These are phyloP conservation scores for Lepidium didymum DNA, from an alignment of 345 rosid genomes.

Conservation along the genomic window DNA sequence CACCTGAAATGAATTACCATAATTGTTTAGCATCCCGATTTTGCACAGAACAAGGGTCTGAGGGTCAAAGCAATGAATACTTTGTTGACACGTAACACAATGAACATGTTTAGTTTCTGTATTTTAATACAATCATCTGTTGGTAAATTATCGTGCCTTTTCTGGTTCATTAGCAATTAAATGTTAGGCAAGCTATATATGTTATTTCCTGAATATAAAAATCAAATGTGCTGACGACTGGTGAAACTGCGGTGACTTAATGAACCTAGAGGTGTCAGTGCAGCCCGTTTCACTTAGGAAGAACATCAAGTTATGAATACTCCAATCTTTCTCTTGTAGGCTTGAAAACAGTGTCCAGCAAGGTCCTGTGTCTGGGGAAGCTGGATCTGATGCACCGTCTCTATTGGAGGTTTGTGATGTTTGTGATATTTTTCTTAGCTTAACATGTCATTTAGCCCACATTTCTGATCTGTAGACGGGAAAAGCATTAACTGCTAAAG, in stretches of 20 bases:
- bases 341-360: constrained; percentile 74
- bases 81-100: not conserved
- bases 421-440: not conserved
- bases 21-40: not conserved
- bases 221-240: not conserved
- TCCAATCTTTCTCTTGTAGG: constrained; percentile 33
- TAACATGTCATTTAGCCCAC: constrained; percentile 3
- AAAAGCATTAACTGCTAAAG: constrained; percentile 87
- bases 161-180: not conserved
- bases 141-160: not conserved
- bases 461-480: constrained; percentile 55
- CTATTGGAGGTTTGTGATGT: constrained; percentile 61
- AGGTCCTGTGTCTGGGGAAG: constrained; percentile 45
- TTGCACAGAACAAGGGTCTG: not conserved
- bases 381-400: constrained; percentile 78
- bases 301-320: not conserved
- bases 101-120: not conserved
- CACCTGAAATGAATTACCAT: not conserved
- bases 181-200: not conserved
- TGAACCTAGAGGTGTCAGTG: not conserved
- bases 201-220: not conserved
- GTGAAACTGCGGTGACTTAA: not conserved
- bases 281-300: not conserved
- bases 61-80: not conserved
- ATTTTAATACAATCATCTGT: not conserved